Evolutionary conservation across 495 filamentous ascomycete genomes (phyloP).

Genomic region (Bacidia gigantensis): DNA sequence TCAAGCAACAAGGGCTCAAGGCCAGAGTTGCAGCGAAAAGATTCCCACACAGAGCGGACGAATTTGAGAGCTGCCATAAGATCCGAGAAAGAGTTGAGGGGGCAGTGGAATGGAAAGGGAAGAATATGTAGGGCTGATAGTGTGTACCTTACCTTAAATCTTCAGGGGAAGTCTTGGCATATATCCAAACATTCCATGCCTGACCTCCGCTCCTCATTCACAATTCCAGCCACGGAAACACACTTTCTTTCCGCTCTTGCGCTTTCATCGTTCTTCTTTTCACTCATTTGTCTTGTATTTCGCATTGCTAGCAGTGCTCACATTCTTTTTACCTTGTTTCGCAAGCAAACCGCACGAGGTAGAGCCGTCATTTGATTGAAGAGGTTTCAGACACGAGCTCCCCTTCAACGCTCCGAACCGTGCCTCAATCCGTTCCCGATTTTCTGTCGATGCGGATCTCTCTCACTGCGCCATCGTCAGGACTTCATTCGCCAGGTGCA

Average conservation of each 20-base stretch:
- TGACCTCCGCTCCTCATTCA: background rate
- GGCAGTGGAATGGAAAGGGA: too few species aligned
- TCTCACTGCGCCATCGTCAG: too few species aligned
- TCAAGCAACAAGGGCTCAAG: slow-evolving; percentile 51
- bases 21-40: slow-evolving; percentile 72
- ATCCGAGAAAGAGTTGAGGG: too few species aligned
- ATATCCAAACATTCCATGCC: background rate
- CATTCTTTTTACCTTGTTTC: background rate
- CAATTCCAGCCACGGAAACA: background rate
- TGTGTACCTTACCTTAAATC: too few species aligned
- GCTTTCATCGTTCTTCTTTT: background rate
- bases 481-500: background rate
- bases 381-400: background rate
- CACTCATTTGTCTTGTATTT: background rate
- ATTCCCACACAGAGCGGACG: slow-evolving; percentile 61
- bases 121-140: too few species aligned
- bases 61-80: slow-evolving; percentile 51
- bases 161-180: background rate
- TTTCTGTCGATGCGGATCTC: too few species aligned
- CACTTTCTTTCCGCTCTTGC: background rate
- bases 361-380: background rate
- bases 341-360: background rate
- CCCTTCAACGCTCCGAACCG: background rate
- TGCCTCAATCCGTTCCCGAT: background rate
- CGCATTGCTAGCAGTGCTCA: background rate